Evolutionary conservation across 208 protist species (phyloP).

Genomic region (Trypanosoma congolense): DNA sequence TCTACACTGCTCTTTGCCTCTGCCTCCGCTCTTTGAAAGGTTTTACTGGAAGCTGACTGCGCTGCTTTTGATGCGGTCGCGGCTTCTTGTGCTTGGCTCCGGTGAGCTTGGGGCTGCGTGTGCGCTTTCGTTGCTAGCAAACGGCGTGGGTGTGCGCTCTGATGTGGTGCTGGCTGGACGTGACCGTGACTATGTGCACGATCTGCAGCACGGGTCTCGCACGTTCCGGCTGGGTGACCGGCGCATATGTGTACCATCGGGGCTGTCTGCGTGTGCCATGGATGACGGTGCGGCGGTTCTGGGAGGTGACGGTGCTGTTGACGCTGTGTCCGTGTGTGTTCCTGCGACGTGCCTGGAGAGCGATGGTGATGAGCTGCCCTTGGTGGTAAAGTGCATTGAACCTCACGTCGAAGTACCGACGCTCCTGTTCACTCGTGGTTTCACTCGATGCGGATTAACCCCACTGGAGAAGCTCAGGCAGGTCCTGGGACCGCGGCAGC

Average conservation of each 20-base stretch:
- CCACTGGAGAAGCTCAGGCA: slow-evolving; percentile 13
- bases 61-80: slow-evolving; percentile 6
- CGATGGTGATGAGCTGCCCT: neutral
- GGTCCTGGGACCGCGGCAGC: neutral
- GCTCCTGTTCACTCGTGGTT: slow-evolving; percentile 21
- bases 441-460: slow-evolving; percentile 17
- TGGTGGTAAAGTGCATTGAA: slow-evolving; percentile 6
- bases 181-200: slow-evolving; percentile 25
- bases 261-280: slow-evolving; percentile 17
- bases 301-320: slow-evolving; percentile 8
- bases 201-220: slow-evolving; percentile 17
- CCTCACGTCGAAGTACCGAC: slow-evolving; percentile 8
- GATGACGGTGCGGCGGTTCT: slow-evolving; percentile 6
- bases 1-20: no score
- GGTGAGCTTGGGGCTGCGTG: slow-evolving; percentile 71
- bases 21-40: no score
- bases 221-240: slow-evolving; percentile 11
- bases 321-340: slow-evolving; percentile 23
- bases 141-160: neutral
- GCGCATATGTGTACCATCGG: slow-evolving; percentile 10
- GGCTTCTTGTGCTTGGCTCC: slow-evolving; percentile 47
- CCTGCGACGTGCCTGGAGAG: slow-evolving; percentile 22
- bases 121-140: slow-evolving; percentile 49
- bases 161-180: slow-evolving; percentile 20
- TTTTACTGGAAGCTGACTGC: neutral